Evolutionary conservation across 106 monocot species (phyloP), one percentile per base, ranked within the genome.

Genomic region (Acanthochlamys bracteata): DNA sequence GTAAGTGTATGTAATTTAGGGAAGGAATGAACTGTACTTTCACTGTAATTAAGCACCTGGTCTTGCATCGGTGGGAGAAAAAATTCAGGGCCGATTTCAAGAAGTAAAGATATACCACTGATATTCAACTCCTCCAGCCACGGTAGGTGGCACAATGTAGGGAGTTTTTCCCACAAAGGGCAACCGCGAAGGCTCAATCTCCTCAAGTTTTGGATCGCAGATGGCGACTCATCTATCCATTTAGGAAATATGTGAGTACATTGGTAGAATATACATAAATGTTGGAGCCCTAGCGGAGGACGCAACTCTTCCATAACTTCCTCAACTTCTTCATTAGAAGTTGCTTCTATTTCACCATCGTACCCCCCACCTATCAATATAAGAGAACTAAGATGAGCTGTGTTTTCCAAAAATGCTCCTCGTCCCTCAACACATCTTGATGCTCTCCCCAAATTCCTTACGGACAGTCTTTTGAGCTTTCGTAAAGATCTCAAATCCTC

Each of bases 81-180:
- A 20, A 71, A 71, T 55, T 77, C 77, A 51, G 66, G 60, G 16
- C 77, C 77, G 7, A 71, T 71, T 12, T 40, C 42, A 24, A 8
- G 42, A 39, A 71, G 25, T 15, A 24, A 27, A 22, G 10, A 0
- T 16, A 33, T 33, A 3, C 33, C 6, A 33, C 1, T 3, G 33
- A 33, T 33, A 33, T 33, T 33, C 33, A 33, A 33, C 33, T 3
- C 1, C 33, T 33, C 33, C 33, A 33, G 33, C 6, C 33, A 33
- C 33, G 33, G 33, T 33, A 33, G 33, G 6, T 33, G 33, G 6
- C 33, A 33, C 33, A 33, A 33, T 33, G 33, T 33, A 33, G 33
- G 33, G 33, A 33, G 33, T 33, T 33, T 6, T 33, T 33, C 6
- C 33, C 33, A 33, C 6, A 3, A 6, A 33, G 33, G 33, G 33